These are phyloP conservation scores for Diplotaxis tenuifolia DNA, from an alignment of 345 rosid genomes.

Conservation along the genomic window DNA sequence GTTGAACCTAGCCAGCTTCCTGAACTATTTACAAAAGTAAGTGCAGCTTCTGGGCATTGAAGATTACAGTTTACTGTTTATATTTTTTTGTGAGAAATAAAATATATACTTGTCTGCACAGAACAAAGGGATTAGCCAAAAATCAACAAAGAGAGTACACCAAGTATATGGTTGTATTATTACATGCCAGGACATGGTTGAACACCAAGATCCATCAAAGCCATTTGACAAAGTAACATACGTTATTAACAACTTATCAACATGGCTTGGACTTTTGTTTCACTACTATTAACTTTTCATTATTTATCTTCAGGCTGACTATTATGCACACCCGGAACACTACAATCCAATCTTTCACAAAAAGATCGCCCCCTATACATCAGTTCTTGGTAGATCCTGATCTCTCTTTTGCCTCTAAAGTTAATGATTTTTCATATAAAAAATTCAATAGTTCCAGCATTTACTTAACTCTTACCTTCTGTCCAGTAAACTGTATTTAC, in stretches of 20 bases:
- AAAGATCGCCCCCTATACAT: conserved; percentile 72
- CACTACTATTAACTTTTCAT: not conserved
- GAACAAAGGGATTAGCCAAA: conserved; percentile 42
- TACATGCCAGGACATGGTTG: conserved; percentile 79
- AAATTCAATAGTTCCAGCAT: too few species aligned
- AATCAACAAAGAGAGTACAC: conserved; percentile 58
- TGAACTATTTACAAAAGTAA: conserved; percentile 61
- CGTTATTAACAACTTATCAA: not conserved
- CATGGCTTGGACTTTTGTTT: not conserved
- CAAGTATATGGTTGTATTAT: conserved; percentile 86
- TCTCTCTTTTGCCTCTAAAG: conserved; percentile 10
- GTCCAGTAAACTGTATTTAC: conserved; percentile 90
- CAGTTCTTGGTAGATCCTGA: conserved; percentile 66
- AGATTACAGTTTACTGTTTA: not conserved
- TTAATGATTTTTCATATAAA: not conserved
- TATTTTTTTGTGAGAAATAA: not conserved
- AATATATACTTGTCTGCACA: conserved; percentile 25
- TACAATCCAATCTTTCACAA: conserved; percentile 75
- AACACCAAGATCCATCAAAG: conserved; percentile 66
- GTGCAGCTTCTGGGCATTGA: not conserved
- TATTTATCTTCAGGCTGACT: conserved; percentile 62
- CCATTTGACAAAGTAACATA: conserved; percentile 71
- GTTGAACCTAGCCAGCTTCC: conserved; percentile 76
- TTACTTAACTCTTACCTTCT: not conserved
- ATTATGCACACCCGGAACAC: conserved; percentile 91